Evolutionary conservation across 2,329 filamentous ascomycete genomes (phyloP).

Genomic region (Leptographium procerum): DNA sequence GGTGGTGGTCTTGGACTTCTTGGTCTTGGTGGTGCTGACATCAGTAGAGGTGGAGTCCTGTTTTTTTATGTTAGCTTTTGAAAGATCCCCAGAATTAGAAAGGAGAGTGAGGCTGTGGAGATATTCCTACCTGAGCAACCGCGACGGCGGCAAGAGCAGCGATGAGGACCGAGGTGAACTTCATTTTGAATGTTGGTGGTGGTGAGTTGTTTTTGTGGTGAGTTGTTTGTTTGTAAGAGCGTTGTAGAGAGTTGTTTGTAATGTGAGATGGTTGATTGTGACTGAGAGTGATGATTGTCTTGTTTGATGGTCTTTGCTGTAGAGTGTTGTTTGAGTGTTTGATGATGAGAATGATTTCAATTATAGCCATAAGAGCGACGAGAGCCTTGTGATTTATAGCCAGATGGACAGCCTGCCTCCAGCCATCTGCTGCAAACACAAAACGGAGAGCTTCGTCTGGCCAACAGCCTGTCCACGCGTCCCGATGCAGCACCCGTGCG

Average conservation of each 20-base stretch:
- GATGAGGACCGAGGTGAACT: slow-evolving; percentile 1
- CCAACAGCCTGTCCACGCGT: neutral
- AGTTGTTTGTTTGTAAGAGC: neutral
- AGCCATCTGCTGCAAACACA: no score
- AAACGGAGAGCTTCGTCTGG: neutral
- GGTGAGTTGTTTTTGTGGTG: neutral
- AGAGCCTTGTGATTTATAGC: neutral
- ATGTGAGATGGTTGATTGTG: neutral
- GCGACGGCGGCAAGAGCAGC: slow-evolving; percentile 9
- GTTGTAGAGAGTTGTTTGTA: neutral
- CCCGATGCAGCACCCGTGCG: neutral
- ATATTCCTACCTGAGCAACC: slow-evolving; percentile 7
- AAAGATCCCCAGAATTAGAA: neutral
- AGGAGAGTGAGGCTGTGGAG: neutral
- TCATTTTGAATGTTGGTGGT: neutral
- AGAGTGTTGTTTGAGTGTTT: neutral
- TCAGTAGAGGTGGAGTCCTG: neutral
- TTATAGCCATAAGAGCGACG: neutral
- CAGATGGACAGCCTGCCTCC: neutral
- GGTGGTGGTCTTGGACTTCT: neutral
- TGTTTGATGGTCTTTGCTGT: neutral
- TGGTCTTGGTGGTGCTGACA: neutral
- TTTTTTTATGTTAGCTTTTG: neutral
- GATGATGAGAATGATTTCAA: neutral
- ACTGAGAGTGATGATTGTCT: neutral